Percentiles rank a stretch among this genome's conserved stretches.
phyloP scores from a whole-genome alignment of 2,329 filamentous ascomycete species.

The Colletotrichum sp. region DNA sequence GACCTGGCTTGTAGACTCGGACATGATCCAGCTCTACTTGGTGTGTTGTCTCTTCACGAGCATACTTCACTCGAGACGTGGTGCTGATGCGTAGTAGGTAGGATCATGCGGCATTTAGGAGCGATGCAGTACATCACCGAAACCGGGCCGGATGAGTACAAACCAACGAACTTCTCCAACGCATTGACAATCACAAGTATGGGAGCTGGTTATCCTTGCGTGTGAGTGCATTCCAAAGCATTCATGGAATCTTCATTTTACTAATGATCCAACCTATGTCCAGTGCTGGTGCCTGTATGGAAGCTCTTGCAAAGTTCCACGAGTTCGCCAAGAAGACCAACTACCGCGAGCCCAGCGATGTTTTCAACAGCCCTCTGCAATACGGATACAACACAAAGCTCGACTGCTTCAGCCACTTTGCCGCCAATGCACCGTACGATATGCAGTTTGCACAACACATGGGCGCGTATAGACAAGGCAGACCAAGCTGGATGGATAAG shows the following conservation, averaged over 20 bases:
- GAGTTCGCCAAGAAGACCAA: constrained; percentile 31
- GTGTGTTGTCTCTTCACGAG: neutral
- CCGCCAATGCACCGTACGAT: neutral
- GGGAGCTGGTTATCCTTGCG: constrained; percentile 34
- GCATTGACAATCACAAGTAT: constrained; percentile 39
- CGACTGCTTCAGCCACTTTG: constrained; percentile 2
- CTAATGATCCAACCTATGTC: neutral
- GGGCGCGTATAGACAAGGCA: constrained; percentile 37
- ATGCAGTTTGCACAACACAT: constrained; percentile 31
- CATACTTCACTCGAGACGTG: rapidly evolving
- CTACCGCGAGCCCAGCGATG: constrained; percentile 33
- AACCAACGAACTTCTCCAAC: constrained; percentile 40
- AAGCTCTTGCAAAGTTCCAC: constrained; percentile 26
- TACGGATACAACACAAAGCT: constrained; percentile 34
- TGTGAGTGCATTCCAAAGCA: constrained; percentile 20
- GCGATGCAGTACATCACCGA: constrained; percentile 45
- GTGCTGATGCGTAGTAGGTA: constrained; percentile 3
- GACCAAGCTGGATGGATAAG: constrained; percentile 36
- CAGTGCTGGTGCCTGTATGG: constrained; percentile 24
- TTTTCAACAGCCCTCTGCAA: constrained; percentile 32
- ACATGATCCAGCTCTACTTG: neutral
- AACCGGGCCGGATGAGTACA: constrained; percentile 38
- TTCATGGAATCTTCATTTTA: rapidly evolving
- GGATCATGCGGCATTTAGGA: constrained; percentile 40
- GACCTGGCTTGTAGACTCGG: neutral